Base-by-base conservation (phyloP, 176 grass and related monocot species). In the Avena atlantica region DNA sequence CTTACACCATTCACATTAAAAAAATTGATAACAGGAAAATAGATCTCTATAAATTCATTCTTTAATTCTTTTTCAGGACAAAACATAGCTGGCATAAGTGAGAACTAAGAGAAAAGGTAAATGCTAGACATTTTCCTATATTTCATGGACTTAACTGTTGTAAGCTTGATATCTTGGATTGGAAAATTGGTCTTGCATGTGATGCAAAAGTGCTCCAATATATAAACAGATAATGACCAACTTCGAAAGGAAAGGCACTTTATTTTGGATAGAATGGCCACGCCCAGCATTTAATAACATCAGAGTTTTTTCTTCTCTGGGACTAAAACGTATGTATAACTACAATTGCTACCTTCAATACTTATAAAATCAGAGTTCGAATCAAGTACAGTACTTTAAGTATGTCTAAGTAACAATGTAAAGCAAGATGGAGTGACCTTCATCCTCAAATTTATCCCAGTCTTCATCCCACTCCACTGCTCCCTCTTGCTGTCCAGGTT, bases 401-500 rank as follows among this genome's bases (percentile, higher is more conserved):
- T 34, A 79, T 58, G 62, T 10, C 78, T 84, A 78, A 84, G 62
- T 79, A 42, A 42, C 40, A 42, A 42, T 8, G 40, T 42, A 42
- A 42, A 70, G 74, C 13, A 49, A 53, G 64, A 81, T 62, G 21
- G 44, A 52, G 14, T 85, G 78, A 99, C 97, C 97, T 99, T 99
- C 92, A 55, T 99, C 97, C 49, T 99, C 94, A 90, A 99, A 96
- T 85, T 99, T 96, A 80, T 99, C 94, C 97, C 97, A 99, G 68
- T 99, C 91, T 89, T 99, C 97, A 79, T 99, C 92, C 97, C 97
- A 99, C 81, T 96, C 94, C 31, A 88, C 61, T 71, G 87, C 81
- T 63, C 92, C 97, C 37, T 99, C 97, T 66, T 86, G 87, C 60
- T 81, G 83, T 61, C 89, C 94, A 86, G 92, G 90, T 90, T 99